phyloP scores from a whole-genome alignment of 1,139 yeast species.

The Magnusiomyces fungicola region DNA sequence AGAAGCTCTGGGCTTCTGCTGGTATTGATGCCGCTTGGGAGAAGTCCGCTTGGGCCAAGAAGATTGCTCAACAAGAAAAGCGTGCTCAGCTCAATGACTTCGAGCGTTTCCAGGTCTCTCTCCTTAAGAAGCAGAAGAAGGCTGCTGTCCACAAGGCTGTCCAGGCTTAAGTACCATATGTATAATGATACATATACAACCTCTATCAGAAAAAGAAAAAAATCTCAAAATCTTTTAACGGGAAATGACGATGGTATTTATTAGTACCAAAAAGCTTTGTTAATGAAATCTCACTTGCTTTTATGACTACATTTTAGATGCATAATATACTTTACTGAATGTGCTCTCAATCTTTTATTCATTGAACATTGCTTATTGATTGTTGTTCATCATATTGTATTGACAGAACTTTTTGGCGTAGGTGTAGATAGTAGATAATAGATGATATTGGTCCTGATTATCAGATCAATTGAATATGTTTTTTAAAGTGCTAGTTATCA shows the following conservation, averaged over 20 bases:
- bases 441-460: no score
- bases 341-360: no score
- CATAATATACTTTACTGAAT: background rate
- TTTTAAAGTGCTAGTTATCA: no score
- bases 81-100: conserved; percentile 92
- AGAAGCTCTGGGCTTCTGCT: conserved; percentile 92
- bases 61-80: conserved; percentile 89
- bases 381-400: no score
- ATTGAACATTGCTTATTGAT: no score
- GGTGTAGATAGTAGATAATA: no score
- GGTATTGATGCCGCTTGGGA: conserved; percentile 89
- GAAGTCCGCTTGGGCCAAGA: conserved; percentile 94
- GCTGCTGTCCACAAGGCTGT: conserved; percentile 86
- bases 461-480: no score
- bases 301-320: background rate
- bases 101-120: conserved; percentile 99
- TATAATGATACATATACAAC: conserved; percentile 4
- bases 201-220: background rate
- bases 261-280: background rate
- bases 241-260: background rate
- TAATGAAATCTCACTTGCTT: background rate
- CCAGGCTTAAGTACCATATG: conserved; percentile 56
- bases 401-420: no score
- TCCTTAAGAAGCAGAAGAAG: conserved; percentile 95
- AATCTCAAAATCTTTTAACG: background rate